Conservation (phyloP, 164 flowering plant species). For the Tetrastigma voinierianum region DNA sequence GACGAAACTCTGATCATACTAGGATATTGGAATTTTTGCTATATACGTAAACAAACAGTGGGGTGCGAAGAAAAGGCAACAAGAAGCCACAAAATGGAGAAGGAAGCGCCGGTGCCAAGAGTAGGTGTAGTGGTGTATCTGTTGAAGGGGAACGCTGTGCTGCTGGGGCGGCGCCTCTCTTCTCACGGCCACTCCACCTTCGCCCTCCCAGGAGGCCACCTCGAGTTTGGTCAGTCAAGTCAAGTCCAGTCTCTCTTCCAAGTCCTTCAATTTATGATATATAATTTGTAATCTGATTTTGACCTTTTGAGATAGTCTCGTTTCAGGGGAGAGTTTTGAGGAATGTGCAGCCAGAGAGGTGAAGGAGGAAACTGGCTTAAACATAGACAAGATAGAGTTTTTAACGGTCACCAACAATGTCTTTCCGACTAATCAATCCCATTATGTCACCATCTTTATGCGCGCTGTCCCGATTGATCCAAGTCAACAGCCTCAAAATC, state of each 20-base stretch:
- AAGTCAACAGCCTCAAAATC: conserved; percentile 46
- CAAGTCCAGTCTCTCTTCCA: conserved; percentile 3
- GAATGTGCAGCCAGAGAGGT: conserved; percentile 80
- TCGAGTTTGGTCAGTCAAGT: conserved; percentile 74
- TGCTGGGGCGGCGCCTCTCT: conserved; percentile 62
- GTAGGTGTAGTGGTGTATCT: conserved; percentile 66
- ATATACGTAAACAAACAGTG: too few relatives aligned
- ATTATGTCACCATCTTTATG: conserved; percentile 56
- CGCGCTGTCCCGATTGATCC: conserved; percentile 44
- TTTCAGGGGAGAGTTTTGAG: conserved; percentile 81
- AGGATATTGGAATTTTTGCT: too few relatives aligned
- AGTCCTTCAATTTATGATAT: too few relatives aligned
- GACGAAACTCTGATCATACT: too few relatives aligned
- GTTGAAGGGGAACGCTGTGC: conserved; percentile 43
- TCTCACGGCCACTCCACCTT: conserved; percentile 56
- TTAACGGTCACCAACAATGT: conserved; percentile 55
- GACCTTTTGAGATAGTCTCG: too few relatives aligned
- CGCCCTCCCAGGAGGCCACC: conserved; percentile 91
- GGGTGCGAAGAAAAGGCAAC: too few relatives aligned
- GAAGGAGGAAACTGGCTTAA: conserved; percentile 85
- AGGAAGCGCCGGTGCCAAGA: conserved; percentile 31
- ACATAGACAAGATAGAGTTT: conserved; percentile 47
- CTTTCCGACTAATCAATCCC: conserved; percentile 42
- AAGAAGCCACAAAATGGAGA: background rate
- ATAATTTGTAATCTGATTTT: too few relatives aligned